phyloP scores from a whole-genome alignment of 2,329 filamentous ascomycete species.

The Aureobasidium zeae region DNA sequence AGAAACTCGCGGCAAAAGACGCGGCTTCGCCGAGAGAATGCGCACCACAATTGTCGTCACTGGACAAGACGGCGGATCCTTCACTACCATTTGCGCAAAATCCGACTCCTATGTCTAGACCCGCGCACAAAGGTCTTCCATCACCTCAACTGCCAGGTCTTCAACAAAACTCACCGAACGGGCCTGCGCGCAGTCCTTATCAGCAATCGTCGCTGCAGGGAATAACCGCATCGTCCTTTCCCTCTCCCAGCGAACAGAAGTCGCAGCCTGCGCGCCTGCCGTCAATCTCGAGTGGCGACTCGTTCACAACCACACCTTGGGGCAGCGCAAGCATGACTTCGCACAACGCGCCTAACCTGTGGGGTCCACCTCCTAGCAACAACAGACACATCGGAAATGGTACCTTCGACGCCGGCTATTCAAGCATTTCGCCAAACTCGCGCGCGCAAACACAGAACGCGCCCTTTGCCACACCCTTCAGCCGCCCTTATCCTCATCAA shows the following conservation, averaged over 20 bases:
- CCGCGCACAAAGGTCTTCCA: conserved; percentile 1
- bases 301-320: conserved; percentile 16
- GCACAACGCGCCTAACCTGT: conserved; percentile 48
- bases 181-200: conserved; percentile 8
- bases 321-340: conserved; percentile 20
- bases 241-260: conserved; percentile 30
- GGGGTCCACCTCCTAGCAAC: conserved; percentile 59
- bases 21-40: conserved; percentile 15
- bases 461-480: conserved; percentile 23
- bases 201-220: conserved; percentile 11
- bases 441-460: conserved; percentile 25
- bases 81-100: conserved; percentile 28
- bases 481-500: conserved; percentile 23
- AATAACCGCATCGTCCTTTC: conserved; percentile 40
- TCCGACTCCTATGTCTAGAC: conserved; percentile 34
- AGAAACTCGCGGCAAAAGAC: conserved; percentile 18
- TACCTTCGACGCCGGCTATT: conserved; percentile 59
- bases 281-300: conserved; percentile 16
- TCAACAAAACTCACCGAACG: conserved; percentile 11
- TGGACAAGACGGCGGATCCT: conserved; percentile 9
- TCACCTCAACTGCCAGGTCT: conserved; percentile 13
- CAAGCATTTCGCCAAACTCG: conserved; percentile 38
- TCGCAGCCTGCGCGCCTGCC: conserved; percentile 24
- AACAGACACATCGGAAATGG: conserved; percentile 68
- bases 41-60: conserved; percentile 4